Base-by-base conservation (phyloP, 192 early-diverging fungal species). In the Haplosporangium gracile region DNA sequence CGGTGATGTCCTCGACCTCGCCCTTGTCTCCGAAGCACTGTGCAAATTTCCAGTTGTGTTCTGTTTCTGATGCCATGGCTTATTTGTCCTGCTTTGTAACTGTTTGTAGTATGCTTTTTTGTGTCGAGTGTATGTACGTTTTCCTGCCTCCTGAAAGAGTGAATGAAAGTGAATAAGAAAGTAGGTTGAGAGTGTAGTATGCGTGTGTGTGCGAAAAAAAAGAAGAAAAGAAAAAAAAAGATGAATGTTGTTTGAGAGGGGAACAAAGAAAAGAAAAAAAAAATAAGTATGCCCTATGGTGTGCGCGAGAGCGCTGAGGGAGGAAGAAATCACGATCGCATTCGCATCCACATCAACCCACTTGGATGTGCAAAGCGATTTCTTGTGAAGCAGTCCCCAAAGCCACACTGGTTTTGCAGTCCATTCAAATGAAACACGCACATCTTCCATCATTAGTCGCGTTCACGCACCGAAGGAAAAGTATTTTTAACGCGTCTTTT, bases 11-110 rank as follows among this genome's bases (percentile, higher is more conserved):
- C 75, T 99, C 98, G 72, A 97, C 94, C 77, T 99, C 98, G 72
- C 97, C 97, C 90, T 99, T 99, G 91, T 99, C 98, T 74, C 98
- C 98, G 92, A 99, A 99, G 91, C 98, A 99, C 90, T 99, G 98
- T 49, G 98, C 97, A 88, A 99, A 99, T 87, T 97, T 96, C 96
- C 96, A 97, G 65, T 82, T 83, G 78, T 77, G 82, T 73, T 89
- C 89, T 76, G 79, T 53, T 82, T 89, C 89, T 71, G 78, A 76
- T 39, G 83, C 83, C 83, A 85, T 85, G 75, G 53, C 15, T 65
- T 60, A 26, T n/a, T n/a, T 2, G 55, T 60, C 55, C 60, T 65
- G 60, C 26, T 65, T 26, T 65, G 47, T 63, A 70, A 42, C n/a
- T 63, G 55, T 68, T 45, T 72, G 70, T 26, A 32, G 29, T n/a